phyloP scores from a whole-genome alignment of 2,329 filamentous ascomycete genomes.

The Trichophyton schoenleinii region DNA sequence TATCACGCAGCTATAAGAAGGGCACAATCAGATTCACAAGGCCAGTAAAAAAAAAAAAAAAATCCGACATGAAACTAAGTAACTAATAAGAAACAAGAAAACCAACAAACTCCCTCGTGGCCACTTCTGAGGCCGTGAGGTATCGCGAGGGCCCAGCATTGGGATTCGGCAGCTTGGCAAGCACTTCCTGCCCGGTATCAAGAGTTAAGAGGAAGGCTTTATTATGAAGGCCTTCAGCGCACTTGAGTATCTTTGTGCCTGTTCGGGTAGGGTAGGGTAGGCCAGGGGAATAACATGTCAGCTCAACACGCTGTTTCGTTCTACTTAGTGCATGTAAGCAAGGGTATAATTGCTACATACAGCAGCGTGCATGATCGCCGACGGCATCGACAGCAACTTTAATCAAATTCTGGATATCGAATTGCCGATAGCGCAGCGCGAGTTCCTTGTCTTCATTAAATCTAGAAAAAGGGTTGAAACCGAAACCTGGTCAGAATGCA shows the following conservation, averaged over 20 bases:
- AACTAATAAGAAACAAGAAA: not conserved
- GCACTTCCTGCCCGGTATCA: constrained; percentile 18
- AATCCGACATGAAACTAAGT: not conserved
- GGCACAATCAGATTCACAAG: too few relatives aligned
- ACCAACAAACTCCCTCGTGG: constrained; percentile 18
- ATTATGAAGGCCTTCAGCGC: not conserved
- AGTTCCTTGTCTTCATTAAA: too few relatives aligned
- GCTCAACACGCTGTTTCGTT: too few relatives aligned
- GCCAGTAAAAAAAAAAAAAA: not conserved
- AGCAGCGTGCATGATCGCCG: too few relatives aligned
- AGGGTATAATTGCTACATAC: too few relatives aligned
- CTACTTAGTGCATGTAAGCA: too few relatives aligned
- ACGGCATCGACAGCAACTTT: not conserved
- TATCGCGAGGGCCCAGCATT: constrained; percentile 17
- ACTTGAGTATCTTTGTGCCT: not conserved
- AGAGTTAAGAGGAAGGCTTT: constrained; percentile 13
- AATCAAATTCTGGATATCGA: too few relatives aligned
- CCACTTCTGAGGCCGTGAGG: constrained; percentile 18
- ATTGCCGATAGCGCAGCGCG: too few relatives aligned
- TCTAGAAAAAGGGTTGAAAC: too few relatives aligned
- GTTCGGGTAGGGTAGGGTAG: not conserved
- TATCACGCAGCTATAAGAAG: constrained; percentile 8
- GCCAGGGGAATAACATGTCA: too few relatives aligned
- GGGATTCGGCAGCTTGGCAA: constrained; percentile 21
- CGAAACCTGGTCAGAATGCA: too few relatives aligned